phyloP scores from a whole-genome alignment of 208 protist genomes.

The Leishmania tarentolae region DNA sequence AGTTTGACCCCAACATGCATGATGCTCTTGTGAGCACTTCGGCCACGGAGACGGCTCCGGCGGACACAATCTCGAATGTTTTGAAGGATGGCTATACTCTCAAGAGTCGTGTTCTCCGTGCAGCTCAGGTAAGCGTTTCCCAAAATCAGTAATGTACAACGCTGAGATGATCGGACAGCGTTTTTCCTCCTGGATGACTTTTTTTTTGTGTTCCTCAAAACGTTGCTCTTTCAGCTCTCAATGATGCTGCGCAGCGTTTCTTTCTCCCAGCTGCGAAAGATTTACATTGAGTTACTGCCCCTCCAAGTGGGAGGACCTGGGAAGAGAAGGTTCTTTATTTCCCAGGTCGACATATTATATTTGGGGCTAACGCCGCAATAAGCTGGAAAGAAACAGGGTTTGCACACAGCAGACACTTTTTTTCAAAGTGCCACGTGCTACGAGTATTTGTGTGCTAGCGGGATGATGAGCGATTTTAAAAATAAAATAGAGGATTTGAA shows the following conservation, averaged over 20 bases:
- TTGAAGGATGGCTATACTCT: constrained; percentile 93
- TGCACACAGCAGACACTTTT: background rate
- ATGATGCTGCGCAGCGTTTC: background rate
- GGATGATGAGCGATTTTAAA: background rate
- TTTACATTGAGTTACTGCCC: background rate
- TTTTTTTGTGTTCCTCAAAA: constrained; percentile 32
- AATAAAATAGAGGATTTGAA: background rate
- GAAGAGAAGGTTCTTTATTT: background rate
- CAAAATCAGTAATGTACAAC: constrained; percentile 7
- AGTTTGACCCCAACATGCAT: constrained; percentile 92
- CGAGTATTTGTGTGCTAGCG: background rate
- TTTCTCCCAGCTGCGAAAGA: background rate
- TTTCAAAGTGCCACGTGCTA: background rate
- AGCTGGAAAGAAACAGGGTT: background rate
- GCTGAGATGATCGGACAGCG: background rate
- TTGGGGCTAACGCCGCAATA: background rate
- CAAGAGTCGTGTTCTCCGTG: constrained; percentile 83
- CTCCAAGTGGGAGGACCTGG: background rate
- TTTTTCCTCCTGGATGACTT: constrained; percentile 8
- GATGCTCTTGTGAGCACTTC: constrained; percentile 88
- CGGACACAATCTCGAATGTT: constrained; percentile 72
- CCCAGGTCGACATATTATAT: background rate
- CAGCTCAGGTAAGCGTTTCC: constrained; percentile 90
- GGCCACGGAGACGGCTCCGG: constrained; percentile 45
- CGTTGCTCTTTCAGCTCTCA: background rate